Evolutionary conservation across 1,284 basidiomycete genomes (phyloP).

Genomic region (Tilletia indica): DNA sequence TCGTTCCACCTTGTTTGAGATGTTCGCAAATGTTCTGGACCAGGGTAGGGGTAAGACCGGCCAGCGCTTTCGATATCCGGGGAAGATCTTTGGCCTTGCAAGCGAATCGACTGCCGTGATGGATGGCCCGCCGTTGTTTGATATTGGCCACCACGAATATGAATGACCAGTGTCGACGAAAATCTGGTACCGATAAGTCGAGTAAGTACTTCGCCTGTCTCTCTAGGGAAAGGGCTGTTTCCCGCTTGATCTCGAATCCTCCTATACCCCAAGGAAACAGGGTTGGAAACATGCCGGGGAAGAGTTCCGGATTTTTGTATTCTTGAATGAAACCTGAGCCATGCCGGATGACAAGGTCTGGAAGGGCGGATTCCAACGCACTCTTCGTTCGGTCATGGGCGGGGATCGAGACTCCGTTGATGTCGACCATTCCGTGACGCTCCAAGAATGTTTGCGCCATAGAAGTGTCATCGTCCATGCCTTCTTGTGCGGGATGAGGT

Average conservation of each 20-base stretch:
- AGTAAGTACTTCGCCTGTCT: neutral
- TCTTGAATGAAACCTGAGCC: neutral
- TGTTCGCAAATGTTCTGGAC: neutral
- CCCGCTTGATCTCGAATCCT: neutral
- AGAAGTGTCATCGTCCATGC: neutral
- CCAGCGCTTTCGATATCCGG: neutral
- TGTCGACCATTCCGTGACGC: neutral
- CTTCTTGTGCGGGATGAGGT: too few species aligned
- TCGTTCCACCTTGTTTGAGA: neutral
- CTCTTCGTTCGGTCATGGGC: neutral
- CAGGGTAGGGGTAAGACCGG: neutral
- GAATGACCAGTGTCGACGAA: slow-evolving; percentile 1
- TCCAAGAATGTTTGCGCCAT: neutral
- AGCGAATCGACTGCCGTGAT: neutral
- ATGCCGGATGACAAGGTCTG: neutral
- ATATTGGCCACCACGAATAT: neutral
- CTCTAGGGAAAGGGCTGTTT: neutral
- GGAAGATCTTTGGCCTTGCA: neutral
- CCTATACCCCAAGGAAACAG: neutral
- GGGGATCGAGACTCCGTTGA: neutral
- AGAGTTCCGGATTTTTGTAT: neutral
- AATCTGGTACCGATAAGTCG: neutral
- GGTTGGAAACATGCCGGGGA: neutral
- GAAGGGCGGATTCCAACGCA: neutral
- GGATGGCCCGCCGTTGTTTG: neutral